Base-by-base conservation (phyloP, 768 basidiomycete genomes). In the Coprinellus micaceus region DNA sequence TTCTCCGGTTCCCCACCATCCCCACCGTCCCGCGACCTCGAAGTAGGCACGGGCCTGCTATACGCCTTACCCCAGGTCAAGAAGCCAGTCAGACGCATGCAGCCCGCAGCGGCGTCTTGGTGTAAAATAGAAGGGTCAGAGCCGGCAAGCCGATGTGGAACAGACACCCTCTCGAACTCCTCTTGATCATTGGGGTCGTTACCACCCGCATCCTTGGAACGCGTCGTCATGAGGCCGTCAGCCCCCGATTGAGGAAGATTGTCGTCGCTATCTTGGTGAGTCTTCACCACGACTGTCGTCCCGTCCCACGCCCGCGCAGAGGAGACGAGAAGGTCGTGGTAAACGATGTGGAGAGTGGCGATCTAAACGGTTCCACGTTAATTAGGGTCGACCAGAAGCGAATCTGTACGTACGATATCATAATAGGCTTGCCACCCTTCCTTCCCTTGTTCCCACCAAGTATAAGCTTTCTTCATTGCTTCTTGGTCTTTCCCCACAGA, bases 371-470 rank as follows among this genome's bases (percentile, higher is more conserved):
- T 9, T 15, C 40, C 7, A 43, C 33, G 33, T 9, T 6, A 43
- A 43, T 6, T 21, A 10, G n/a, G 40, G 10, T 10, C 7, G n/a
- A 7, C 5, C 7, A 43, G n/a, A 43, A 21, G 47, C n/a, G 33
- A 33, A 6, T 17, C 9, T 13, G 19, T 22, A 36, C 19, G 11
- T 2, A 56, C 28, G 30, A 49, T 21, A 26, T 47, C 44, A 24
- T 37, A 37, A 33, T 56, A 56, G 4, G 44, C 30, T 2, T 48
- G 28, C 54, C 54, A 56, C 22, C 45, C 44, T 24, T 48, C 45
- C 21, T 26, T 37, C 12, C 22, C 46, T 2, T 12, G n/a, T 21
- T 37, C 25, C 53, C 53, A 54, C 53, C 53, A 54, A 19, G 19
- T 36, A 37, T 39, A 26, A 7, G 51, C 37, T 15, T 41, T 40